Evolutionary conservation across 257 asterid genomes (phyloP).

Genomic region (Solanum paucissectum): DNA sequence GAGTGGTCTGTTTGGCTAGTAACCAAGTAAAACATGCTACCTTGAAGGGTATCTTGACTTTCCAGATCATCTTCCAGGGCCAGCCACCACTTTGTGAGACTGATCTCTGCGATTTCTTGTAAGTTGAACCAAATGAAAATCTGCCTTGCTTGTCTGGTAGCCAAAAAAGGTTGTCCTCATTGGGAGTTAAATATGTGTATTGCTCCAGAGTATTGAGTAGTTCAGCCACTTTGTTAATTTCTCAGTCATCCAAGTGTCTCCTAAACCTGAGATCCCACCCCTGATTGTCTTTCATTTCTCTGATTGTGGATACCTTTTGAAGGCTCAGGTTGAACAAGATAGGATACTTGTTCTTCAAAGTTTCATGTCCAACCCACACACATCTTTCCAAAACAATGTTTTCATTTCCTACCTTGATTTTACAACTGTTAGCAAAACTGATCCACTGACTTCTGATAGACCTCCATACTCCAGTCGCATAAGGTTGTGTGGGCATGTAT

Average conservation of each 20-base stretch:
- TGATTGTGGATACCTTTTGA: not conserved
- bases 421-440: not conserved
- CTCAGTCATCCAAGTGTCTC: not conserved
- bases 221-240: not conserved
- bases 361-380: not conserved
- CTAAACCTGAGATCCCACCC: not conserved
- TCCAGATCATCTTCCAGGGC: not conserved
- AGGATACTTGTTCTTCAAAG: not conserved
- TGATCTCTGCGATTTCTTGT: not conserved
- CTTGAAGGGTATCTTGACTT: not conserved
- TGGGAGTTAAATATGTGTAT: not conserved
- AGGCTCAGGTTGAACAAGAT: not conserved
- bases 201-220: not conserved
- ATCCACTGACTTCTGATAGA: not conserved
- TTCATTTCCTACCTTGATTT: not conserved
- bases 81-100: not conserved
- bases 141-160: not conserved
- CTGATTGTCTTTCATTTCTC: not conserved
- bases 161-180: not conserved
- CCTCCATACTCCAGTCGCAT: not conserved
- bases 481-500: not conserved
- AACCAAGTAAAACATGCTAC: not conserved
- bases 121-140: not conserved
- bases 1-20: not conserved
- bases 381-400: not conserved